Evolutionary conservation across 2,329 filamentous ascomycete genomes (phyloP).

Genomic region (Pseudogymnoascus destructans): DNA sequence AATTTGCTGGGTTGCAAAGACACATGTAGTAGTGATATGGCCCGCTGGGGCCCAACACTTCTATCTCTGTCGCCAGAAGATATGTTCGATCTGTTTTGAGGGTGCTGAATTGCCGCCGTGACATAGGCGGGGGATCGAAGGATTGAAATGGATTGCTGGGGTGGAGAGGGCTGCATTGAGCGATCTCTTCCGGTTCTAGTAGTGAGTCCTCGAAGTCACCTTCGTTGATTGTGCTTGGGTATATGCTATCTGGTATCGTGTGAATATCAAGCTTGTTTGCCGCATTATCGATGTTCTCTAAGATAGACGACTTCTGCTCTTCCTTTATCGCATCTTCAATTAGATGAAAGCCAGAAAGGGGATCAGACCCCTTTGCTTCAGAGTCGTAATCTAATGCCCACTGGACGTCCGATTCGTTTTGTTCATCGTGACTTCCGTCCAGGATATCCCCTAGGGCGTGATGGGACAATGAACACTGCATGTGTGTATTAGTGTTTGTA

Average conservation of each 20-base stretch:
- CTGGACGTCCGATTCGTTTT: slow-evolving; percentile 4
- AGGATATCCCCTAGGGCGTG: slow-evolving; percentile 8
- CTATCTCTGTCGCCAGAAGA: not conserved
- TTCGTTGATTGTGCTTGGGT: not conserved
- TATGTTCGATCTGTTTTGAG: not conserved
- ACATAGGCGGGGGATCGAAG: not conserved
- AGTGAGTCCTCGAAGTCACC: not conserved
- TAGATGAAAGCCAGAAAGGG: not conserved
- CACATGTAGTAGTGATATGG: not conserved
- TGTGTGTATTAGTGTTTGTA: not conserved
- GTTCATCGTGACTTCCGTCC: not conserved
- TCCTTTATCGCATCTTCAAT: not conserved
- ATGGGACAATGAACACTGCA: slow-evolving; percentile 11
- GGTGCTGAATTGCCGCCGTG: not conserved
- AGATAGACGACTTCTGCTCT: not conserved
- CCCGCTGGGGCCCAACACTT: not conserved
- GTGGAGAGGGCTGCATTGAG: not conserved
- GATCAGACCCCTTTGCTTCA: not conserved
- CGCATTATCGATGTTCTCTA: slow-evolving; percentile 1
- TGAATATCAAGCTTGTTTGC: not conserved
- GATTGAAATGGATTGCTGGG: not conserved
- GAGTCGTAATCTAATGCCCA: slow-evolving; percentile 7
- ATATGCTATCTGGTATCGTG: not conserved
- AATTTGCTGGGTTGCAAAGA: not conserved
- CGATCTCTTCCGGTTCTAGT: not conserved